A percentile compares a stretch with the other conserved stretches of the same genome.
phyloP scores from a whole-genome alignment of 2,329 filamentous ascomycete genomes.

The Cladosporium sp. region DNA sequence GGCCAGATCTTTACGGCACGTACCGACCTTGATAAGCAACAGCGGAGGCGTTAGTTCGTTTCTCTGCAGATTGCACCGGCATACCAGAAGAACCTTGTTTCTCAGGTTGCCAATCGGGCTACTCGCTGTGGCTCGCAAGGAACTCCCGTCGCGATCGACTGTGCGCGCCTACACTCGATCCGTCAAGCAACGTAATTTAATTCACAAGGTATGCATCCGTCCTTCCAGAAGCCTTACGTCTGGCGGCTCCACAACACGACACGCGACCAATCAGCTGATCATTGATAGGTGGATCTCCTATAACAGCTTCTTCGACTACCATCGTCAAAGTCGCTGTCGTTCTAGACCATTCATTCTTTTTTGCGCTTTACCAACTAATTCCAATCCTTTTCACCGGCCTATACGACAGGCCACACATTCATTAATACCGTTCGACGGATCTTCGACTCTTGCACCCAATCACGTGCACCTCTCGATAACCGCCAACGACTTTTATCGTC shows the following conservation, averaged over 20 bases:
- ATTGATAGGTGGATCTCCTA: conserved; percentile 34
- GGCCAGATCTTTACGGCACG: conserved; percentile 24
- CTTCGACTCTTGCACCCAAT: conserved; percentile 33
- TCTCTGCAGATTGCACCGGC: conserved; percentile 39
- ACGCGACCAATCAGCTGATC: conserved; percentile 24
- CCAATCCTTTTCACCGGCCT: conserved; percentile 47
- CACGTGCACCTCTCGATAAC: conserved; percentile 17
- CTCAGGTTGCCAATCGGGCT: conserved; percentile 32
- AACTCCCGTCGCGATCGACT: conserved; percentile 21
- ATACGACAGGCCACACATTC: conserved; percentile 46
- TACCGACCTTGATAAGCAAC: conserved; percentile 23
- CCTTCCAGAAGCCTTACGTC: conserved; percentile 19
- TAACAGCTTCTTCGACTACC: conserved; percentile 26
- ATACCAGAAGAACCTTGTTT: conserved; percentile 25
- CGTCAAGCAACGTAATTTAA: conserved; percentile 38
- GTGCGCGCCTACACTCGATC: conserved; percentile 21
- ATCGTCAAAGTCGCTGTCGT: conserved; percentile 18
- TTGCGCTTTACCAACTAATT: conserved; percentile 48
- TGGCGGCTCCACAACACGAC: conserved; percentile 16
- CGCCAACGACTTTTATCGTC: conserved; percentile 20
- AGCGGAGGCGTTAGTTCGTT: conserved; percentile 50
- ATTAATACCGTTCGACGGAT: conserved; percentile 37
- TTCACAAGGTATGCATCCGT: conserved; percentile 40
- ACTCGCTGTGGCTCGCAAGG: conserved; percentile 39
- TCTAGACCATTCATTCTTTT: conserved; percentile 36